phyloP scores from a whole-genome alignment of 2,329 filamentous ascomycete genomes.

The Colletotrichum liaoningense region DNA sequence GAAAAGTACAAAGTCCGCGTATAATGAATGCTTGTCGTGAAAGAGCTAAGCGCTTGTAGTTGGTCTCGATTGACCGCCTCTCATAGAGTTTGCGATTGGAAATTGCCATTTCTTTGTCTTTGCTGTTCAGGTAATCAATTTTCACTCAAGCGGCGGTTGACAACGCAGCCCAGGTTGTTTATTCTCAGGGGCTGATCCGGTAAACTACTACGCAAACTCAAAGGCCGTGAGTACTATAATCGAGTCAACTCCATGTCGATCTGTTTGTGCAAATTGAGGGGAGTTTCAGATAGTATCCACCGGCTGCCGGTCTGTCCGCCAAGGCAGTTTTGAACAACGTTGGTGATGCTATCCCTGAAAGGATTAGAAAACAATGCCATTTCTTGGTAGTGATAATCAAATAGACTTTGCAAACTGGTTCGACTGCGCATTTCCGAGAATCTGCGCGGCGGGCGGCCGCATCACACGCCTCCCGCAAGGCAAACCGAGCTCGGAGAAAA shows the following conservation, averaged over 20 bases:
- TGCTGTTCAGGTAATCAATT: not conserved
- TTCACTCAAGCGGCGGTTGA: too few relatives aligned
- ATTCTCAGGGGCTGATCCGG: not conserved
- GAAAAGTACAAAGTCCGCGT: not conserved
- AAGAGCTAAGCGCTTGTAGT: too few relatives aligned
- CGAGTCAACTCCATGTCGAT: constrained; percentile 1
- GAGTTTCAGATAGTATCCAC: constrained; percentile 14
- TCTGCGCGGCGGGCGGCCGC: not conserved
- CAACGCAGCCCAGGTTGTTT: not conserved
- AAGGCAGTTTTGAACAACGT: not conserved
- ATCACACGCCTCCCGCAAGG: not conserved
- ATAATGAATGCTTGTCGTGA: not conserved
- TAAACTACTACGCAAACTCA: not conserved
- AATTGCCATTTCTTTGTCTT: not conserved
- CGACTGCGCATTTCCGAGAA: not conserved
- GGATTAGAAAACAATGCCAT: not conserved
- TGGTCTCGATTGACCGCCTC: not conserved
- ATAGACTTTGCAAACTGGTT: constrained; percentile 7
- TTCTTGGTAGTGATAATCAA: not conserved
- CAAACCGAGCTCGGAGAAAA: too few relatives aligned
- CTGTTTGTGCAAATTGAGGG: constrained; percentile 17
- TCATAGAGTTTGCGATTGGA: not conserved
- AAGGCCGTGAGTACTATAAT: not conserved
- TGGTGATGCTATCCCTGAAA: not conserved
- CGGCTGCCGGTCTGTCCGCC: constrained; percentile 4